These are phyloP conservation scores for Alternaria dauci DNA, from an alignment of 2,329 filamentous ascomycete species.

Conservation along the genomic window DNA sequence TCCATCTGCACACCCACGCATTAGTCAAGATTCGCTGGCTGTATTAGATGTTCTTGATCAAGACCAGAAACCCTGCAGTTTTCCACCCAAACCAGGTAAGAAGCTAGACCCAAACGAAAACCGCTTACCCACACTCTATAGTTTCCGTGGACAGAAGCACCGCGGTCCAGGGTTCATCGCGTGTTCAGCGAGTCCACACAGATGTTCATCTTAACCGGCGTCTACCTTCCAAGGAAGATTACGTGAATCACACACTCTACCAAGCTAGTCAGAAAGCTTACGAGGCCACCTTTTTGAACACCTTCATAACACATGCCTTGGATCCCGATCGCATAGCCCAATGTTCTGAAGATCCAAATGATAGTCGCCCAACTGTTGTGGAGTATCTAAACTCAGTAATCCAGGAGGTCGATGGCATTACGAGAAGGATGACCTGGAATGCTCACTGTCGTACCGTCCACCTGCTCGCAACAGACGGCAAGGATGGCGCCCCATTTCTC, in stretches of 20 bases:
- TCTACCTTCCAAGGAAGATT: constrained; percentile 27
- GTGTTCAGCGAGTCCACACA: constrained; percentile 12
- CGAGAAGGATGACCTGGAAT: constrained; percentile 37
- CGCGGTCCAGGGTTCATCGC: neutral
- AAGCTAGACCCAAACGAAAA: neutral
- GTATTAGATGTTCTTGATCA: constrained; percentile 2
- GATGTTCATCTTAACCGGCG: constrained; percentile 21
- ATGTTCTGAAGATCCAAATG: constrained; percentile 12
- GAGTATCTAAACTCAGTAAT: constrained; percentile 28
- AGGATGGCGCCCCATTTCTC: constrained; percentile 28
- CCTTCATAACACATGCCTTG: constrained; percentile 32
- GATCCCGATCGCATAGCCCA: constrained; percentile 23
- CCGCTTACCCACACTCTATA: neutral
- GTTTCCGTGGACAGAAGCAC: neutral
- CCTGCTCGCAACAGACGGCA: constrained; percentile 29
- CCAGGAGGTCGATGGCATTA: constrained; percentile 26
- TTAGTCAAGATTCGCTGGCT: neutral
- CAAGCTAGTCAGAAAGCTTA: constrained; percentile 39
- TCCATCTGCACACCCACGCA: neutral
- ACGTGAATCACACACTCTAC: constrained; percentile 32
- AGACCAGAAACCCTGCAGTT: constrained; percentile 1
- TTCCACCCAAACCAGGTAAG: constrained; percentile 21
- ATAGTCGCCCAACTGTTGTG: constrained; percentile 7
- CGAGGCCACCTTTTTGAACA: constrained; percentile 33
- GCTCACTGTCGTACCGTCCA: constrained; percentile 30